Conservation (phyloP, 345 rosid genomes). For the Barbarea vulgaris region DNA sequence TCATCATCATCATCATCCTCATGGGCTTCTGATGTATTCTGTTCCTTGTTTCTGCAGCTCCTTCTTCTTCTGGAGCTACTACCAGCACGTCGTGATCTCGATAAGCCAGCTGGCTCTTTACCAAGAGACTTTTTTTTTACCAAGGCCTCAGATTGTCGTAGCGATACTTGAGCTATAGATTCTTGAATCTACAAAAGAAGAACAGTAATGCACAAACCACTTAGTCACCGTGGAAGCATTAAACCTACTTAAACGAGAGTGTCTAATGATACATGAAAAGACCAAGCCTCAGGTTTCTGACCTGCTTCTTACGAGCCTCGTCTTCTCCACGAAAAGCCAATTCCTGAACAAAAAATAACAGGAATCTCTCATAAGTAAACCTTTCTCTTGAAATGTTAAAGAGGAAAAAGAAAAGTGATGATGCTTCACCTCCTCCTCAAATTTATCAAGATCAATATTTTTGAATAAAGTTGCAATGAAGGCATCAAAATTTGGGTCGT, state of each 20-base stretch:
- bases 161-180: conserved; percentile 84
- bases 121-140: conserved; percentile 60
- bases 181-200: conserved; percentile 72
- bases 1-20: conserved; percentile 61
- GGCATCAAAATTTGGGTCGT: conserved; percentile 91
- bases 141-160: conserved; percentile 78
- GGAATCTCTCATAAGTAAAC: conserved; percentile 17
- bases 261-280: conserved; percentile 17
- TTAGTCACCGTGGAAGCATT: conserved; percentile 2
- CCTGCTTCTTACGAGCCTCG: conserved; percentile 85
- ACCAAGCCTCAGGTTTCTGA: conserved; percentile 31
- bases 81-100: conserved; percentile 61
- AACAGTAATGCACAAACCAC: neutral
- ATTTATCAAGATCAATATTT: conserved; percentile 80
- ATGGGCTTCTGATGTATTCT: conserved; percentile 64
- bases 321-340: conserved; percentile 88
- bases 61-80: conserved; percentile 59
- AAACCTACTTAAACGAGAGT: neutral
- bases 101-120: conserved; percentile 51
- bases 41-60: conserved; percentile 57
- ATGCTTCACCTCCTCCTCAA: conserved; percentile 72
- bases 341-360: conserved; percentile 54
- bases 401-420: conserved; percentile 6
- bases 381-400: neutral
- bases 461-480: conserved; percentile 79